Conservation (phyloP, 371 early-diverging fungal species). For the Lichtheimia ramosa region DNA sequence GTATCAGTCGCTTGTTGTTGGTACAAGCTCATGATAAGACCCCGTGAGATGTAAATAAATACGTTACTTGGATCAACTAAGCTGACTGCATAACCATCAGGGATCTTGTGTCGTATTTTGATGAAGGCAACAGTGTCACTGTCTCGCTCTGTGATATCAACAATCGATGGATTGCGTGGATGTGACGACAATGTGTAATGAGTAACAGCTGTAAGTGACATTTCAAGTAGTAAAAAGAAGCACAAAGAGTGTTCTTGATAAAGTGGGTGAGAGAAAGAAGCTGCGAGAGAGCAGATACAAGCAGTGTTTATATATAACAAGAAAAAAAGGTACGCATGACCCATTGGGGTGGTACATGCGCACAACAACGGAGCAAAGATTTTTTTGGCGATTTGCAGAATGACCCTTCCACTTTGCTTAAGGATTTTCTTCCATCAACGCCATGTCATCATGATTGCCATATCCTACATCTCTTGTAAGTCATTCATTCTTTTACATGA, state of each 20-base stretch:
- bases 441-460: too few relatives aligned
- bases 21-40: not conserved
- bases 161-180: conserved; percentile 38
- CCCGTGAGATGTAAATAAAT: not conserved
- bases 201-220: conserved; percentile 17
- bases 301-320: not conserved
- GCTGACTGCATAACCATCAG: conserved; percentile 45
- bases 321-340: too few relatives aligned
- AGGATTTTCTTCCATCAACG: too few relatives aligned
- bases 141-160: conserved; percentile 38
- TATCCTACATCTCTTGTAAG: too few relatives aligned
- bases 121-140: conserved; percentile 36
- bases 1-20: not conserved
- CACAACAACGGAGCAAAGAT: too few relatives aligned
- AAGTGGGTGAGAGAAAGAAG: not conserved
- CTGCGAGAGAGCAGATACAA: not conserved
- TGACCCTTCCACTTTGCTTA: too few relatives aligned
- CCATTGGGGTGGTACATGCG: too few relatives aligned
- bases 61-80: conserved; percentile 36
- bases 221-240: not conserved
- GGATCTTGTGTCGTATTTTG: conserved; percentile 42
- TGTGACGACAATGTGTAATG: conserved; percentile 35
- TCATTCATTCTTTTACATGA: too few relatives aligned
- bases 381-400: conserved; percentile 35
- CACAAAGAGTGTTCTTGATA: not conserved